Conservation (phyloP, 768 basidiomycete genomes). For the Harrya chromipes region DNA sequence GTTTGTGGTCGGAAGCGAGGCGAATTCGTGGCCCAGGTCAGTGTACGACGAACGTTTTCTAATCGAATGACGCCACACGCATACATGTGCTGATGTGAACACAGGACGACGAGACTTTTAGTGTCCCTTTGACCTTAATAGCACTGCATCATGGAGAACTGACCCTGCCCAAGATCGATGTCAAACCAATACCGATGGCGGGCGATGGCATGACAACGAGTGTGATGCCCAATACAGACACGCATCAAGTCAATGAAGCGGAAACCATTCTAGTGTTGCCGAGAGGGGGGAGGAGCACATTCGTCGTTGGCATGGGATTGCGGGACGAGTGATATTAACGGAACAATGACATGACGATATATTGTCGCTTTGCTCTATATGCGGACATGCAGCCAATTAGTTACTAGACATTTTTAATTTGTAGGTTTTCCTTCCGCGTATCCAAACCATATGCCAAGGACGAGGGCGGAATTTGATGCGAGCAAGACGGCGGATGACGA, state of each 20-base stretch:
- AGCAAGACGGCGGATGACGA: slow-evolving; percentile 59
- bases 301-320: slow-evolving; percentile 70
- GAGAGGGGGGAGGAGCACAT: slow-evolving; percentile 77
- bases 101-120: slow-evolving; percentile 61
- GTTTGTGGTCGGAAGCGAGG: slow-evolving; percentile 87
- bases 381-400: not conserved
- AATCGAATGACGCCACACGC: not conserved
- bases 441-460: slow-evolving; percentile 56
- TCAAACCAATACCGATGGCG: slow-evolving; percentile 56
- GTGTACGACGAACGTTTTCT: not conserved
- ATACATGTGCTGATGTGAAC: slow-evolving; percentile 1
- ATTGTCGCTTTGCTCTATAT: not conserved
- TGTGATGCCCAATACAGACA: slow-evolving; percentile 65
- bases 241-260: slow-evolving; percentile 83
- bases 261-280: slow-evolving; percentile 80
- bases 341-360: not conserved
- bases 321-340: slow-evolving; percentile 16
- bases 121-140: slow-evolving; percentile 72
- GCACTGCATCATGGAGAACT: slow-evolving; percentile 84
- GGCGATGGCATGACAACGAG: slow-evolving; percentile 56
- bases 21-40: slow-evolving; percentile 70
- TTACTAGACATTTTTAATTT: not conserved
- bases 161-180: slow-evolving; percentile 65
- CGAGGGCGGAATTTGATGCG: slow-evolving; percentile 46
- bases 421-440: slow-evolving; percentile 37